These are phyloP conservation scores for Houttuynia cordata DNA, from an alignment of 164 flowering plant genomes.

Conservation along the genomic window DNA sequence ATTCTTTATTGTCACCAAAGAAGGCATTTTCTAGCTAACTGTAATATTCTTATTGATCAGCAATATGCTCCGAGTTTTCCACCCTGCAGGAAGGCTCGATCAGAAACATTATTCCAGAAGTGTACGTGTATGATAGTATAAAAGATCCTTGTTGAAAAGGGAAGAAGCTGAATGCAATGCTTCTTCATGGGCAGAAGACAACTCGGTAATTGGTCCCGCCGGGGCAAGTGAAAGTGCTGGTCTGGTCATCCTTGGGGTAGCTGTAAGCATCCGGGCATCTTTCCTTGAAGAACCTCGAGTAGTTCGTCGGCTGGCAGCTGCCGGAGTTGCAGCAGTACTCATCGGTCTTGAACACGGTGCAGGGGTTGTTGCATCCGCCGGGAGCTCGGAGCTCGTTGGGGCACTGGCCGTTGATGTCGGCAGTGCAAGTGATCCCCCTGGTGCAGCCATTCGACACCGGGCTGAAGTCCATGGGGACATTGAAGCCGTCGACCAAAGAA, in stretches of 20 bases:
- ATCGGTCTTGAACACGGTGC: constrained; percentile 43
- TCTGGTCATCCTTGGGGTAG: constrained; percentile 41
- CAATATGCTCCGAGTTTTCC: too few relatives aligned
- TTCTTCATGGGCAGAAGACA: constrained; percentile 30
- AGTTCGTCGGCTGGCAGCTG: constrained; percentile 25
- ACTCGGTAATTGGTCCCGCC: constrained; percentile 51
- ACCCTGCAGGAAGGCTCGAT: too few relatives aligned
- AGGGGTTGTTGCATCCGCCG: constrained; percentile 46
- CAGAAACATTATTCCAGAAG: too few relatives aligned
- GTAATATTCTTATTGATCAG: too few relatives aligned
- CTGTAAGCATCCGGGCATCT: constrained; percentile 49
- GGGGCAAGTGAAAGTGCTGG: constrained; percentile 47
- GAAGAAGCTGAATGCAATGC: too few relatives aligned
- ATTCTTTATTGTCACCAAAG: too few relatives aligned
- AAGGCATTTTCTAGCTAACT: too few relatives aligned
- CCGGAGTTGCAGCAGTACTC: constrained; percentile 32
- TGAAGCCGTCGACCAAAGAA: constrained; percentile 27
- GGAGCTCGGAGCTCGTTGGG: constrained; percentile 18
- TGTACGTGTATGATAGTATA: too few relatives aligned
- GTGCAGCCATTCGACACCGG: constrained; percentile 10
- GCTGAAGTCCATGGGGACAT: constrained; percentile 22
- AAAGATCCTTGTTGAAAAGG: too few relatives aligned
- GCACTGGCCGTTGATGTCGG: constrained; percentile 24
- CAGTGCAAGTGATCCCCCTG: constrained; percentile 7
- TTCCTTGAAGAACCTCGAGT: constrained; percentile 37